phyloP scores from a whole-genome alignment of 257 asterid species.

The Lantana camara region DNA sequence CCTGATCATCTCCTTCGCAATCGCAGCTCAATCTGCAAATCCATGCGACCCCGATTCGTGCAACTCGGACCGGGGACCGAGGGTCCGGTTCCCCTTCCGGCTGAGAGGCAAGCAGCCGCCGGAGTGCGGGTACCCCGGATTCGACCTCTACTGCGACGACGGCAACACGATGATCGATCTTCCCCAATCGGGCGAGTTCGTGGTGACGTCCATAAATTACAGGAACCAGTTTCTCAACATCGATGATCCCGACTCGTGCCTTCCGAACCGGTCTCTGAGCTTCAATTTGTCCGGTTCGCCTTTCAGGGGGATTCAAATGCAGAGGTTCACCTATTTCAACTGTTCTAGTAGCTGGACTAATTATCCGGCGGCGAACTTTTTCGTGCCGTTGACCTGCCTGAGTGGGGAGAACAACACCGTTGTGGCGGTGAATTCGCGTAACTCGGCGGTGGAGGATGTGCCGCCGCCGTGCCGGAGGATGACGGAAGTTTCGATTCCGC shows the following conservation, averaged over 20 bases:
- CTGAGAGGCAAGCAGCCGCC: constrained; percentile 31
- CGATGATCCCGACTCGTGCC: constrained; percentile 55
- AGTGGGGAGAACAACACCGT: constrained; percentile 34
- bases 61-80: constrained; percentile 35
- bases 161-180: constrained; percentile 48
- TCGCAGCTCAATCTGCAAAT: constrained; percentile 22
- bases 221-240: constrained; percentile 32
- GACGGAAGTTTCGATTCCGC: constrained; percentile 36
- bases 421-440: constrained; percentile 23
- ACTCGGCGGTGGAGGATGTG: background rate
- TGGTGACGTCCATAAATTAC: constrained; percentile 53
- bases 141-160: constrained; percentile 61
- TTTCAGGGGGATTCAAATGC: constrained; percentile 23
- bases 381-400: constrained; percentile 35
- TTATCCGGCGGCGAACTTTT: background rate
- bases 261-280: constrained; percentile 37
- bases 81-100: constrained; percentile 70
- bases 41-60: constrained; percentile 50
- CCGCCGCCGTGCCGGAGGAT: constrained; percentile 42
- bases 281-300: constrained; percentile 44
- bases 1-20: constrained; percentile 22
- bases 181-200: constrained; percentile 58
- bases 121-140: constrained; percentile 64
- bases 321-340: constrained; percentile 33
- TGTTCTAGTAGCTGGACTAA: constrained; percentile 40